A percentile compares a stretch with the other conserved stretches of the same genome.
These are phyloP conservation scores for Tuber brumale DNA, from an alignment of 495 filamentous ascomycete species.

Conservation along the genomic window DNA sequence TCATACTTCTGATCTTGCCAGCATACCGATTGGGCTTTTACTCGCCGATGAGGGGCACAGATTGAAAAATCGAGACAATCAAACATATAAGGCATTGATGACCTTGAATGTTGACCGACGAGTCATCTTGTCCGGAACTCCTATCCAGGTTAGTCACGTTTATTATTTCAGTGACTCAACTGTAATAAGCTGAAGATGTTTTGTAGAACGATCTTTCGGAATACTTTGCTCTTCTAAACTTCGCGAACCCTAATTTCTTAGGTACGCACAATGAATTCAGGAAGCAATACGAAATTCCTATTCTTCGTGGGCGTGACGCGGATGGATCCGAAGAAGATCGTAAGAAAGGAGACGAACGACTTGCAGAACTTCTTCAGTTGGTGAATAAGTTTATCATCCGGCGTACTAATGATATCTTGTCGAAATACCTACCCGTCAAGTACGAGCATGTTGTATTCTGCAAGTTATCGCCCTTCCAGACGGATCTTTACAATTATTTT, in stretches of 20 bases:
- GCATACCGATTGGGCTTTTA: slow-evolving; percentile 82
- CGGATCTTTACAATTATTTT: slow-evolving; percentile 92
- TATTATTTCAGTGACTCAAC: neutral
- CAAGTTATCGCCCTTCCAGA: slow-evolving; percentile 86
- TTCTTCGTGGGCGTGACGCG: slow-evolving; percentile 85
- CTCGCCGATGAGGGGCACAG: slow-evolving; percentile 98
- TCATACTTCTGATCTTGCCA: slow-evolving; percentile 79
- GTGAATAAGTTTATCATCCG: slow-evolving; percentile 99
- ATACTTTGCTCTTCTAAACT: slow-evolving; percentile 93
- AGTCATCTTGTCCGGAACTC: slow-evolving; percentile 94
- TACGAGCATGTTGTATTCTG: slow-evolving; percentile 99
- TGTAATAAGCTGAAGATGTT: neutral
- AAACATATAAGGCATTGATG: slow-evolving; percentile 86
- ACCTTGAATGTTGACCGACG: slow-evolving; percentile 80
- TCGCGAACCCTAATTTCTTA: slow-evolving; percentile 89
- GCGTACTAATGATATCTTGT: slow-evolving; percentile 93
- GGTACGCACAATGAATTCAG: slow-evolving; percentile 87
- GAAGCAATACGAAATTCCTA: slow-evolving; percentile 89
- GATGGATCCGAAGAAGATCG: slow-evolving; percentile 77
- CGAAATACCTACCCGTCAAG: slow-evolving; percentile 96
- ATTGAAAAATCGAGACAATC: slow-evolving; percentile 95
- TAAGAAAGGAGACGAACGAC: slow-evolving; percentile 74
- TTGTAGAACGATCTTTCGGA: slow-evolving; percentile 78
- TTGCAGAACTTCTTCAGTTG: slow-evolving; percentile 68
- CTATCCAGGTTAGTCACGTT: slow-evolving; percentile 57